Evolutionary conservation across 164 flowering plant species (phyloP), one percentile per base, ranked within the genome.

Genomic region (Paratinospora sagittata): DNA sequence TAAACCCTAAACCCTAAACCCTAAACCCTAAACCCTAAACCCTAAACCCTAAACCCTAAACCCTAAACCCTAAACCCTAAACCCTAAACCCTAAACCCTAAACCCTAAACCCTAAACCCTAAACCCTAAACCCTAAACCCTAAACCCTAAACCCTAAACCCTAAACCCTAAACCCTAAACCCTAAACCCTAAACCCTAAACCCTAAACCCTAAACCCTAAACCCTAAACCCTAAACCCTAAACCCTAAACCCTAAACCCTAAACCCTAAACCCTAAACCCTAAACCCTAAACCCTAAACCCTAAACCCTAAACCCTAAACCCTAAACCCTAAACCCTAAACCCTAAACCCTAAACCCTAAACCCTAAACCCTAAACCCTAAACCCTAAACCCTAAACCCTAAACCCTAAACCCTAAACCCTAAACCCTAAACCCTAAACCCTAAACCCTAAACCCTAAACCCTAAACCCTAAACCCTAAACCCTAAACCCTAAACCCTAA

Each of bases 341-440:
- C 75, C 75, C 75, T 67, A 67, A 73, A 73, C 75, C 75, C 75
- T 57, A 66, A 73, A 73, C 70, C 75, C 75, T 57, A 66, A 73
- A 66, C 70, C 75, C 75, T 70, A 24, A 72, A 72, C 72, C 72
- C 72, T 70, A 70, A 70, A 70, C 74, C 75, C 75, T 73, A 73
- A 73, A 73, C 75, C 75, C 75, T 73, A 73, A 73, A 73, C 70
- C 75, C 75, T 73, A 73, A 73, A 73, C 75, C 75, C 70, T 67
- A 67, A 67, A 67, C 71, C 75, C 75, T 67, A 67, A 73, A 73
- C 75, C 75, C 70, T 73, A 69, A 70, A 37, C 66, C 73, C 57
- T 27, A 70, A 70, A 58, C 72, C 73, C 73, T 70, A 70, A 70
- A 61, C 73, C 73, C 67, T 41, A 70, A 70, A 70, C 36, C 72